Conservation (phyloP, 306 rosid genomes). For the Quercus alba region DNA sequence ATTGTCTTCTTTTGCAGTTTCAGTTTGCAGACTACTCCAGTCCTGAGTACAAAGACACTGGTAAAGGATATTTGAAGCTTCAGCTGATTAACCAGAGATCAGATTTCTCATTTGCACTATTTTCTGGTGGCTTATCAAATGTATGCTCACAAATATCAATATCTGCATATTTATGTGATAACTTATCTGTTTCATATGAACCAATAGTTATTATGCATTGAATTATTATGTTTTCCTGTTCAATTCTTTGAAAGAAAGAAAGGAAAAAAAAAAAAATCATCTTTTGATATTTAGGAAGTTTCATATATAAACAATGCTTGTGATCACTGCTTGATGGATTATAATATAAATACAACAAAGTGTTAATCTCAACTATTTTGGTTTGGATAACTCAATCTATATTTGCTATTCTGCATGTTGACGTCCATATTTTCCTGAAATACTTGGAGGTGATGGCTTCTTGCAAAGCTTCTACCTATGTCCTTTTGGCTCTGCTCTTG, state of each 20-base stretch:
- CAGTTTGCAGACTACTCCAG: conserved; percentile 82
- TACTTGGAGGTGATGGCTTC: not conserved
- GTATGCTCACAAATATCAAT: conserved; percentile 31
- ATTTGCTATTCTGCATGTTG: not conserved
- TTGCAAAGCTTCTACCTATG: not conserved
- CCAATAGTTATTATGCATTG: not conserved
- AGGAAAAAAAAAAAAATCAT: not conserved
- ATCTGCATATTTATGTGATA: not conserved
- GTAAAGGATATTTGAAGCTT: conserved; percentile 71
- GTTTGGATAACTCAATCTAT: not conserved
- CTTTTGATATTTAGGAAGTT: not conserved
- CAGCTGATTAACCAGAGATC: conserved; percentile 94
- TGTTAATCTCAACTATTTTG: not conserved
- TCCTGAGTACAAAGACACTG: conserved; percentile 48
- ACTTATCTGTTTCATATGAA: not conserved
- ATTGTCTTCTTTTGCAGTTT: conserved; percentile 52
- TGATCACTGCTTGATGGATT: not conserved
- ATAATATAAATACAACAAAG: not conserved
- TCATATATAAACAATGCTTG: not conserved
- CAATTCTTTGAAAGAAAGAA: not conserved
- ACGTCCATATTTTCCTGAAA: not conserved
- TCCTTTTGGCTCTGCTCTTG: not conserved
- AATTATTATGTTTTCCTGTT: not conserved
- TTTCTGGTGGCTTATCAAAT: conserved; percentile 72
- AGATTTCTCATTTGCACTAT: conserved; percentile 78